These are phyloP conservation scores for Wickerhamomyces hampshirensis DNA, from an alignment of 805 yeast species.

Conservation along the genomic window DNA sequence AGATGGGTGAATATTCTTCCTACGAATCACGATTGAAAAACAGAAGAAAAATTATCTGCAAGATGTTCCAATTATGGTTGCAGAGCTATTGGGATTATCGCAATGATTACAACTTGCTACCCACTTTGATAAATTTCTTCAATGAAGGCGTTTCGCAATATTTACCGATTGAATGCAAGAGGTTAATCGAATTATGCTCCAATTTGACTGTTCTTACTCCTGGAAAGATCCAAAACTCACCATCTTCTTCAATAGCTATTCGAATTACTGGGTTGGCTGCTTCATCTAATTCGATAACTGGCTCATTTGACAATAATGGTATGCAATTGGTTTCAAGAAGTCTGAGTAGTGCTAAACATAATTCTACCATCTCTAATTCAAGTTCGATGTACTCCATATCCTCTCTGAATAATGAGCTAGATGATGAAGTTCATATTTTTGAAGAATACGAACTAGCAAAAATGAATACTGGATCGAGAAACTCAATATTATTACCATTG, in stretches of 20 bases:
- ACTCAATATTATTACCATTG: slow-evolving; percentile 29
- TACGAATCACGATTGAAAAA: slow-evolving; percentile 38
- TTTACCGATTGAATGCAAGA: slow-evolving; percentile 63
- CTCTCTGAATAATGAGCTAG: slow-evolving; percentile 25
- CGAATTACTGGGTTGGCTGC: too few relatives aligned
- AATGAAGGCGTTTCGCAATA: slow-evolving; percentile 65
- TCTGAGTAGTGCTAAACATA: slow-evolving; percentile 28
- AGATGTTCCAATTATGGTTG: slow-evolving; percentile 76
- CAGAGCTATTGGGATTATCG: slow-evolving; percentile 82
- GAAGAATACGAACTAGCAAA: slow-evolving; percentile 55
- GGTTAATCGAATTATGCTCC: slow-evolving; percentile 58
- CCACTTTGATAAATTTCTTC: slow-evolving; percentile 72
- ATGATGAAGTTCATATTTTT: slow-evolving; percentile 41
- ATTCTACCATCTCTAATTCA: slow-evolving; percentile 33
- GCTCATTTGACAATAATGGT: slow-evolving; percentile 12
- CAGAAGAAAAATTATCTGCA: slow-evolving; percentile 63
- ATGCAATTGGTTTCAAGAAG: slow-evolving; percentile 52
- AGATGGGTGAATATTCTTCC: slow-evolving; percentile 34
- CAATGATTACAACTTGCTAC: slow-evolving; percentile 53
- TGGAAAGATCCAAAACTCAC: slow-evolving; percentile 31
- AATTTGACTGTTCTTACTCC: slow-evolving; percentile 53
- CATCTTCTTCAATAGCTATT: slow-evolving; percentile 9
- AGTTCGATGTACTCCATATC: slow-evolving; percentile 28
- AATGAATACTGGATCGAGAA: slow-evolving; percentile 36
- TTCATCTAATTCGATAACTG: slow-evolving; percentile 3